phyloP scores from a whole-genome alignment of 2,329 filamentous ascomycete species.

The Hymenoscyphus scutula region DNA sequence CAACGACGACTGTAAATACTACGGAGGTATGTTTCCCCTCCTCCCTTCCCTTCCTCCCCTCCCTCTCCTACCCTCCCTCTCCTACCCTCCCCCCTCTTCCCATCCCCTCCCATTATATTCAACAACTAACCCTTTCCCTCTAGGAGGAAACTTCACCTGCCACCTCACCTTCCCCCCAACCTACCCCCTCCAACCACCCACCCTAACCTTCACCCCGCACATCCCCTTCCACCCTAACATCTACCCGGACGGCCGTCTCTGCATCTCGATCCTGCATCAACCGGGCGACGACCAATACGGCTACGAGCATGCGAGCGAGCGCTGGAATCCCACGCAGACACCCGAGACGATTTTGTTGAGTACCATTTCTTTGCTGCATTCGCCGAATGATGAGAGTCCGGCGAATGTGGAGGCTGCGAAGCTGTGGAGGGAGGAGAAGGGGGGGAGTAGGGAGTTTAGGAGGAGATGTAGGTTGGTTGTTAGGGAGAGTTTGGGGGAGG shows the following conservation, averaged over 20 bases:
- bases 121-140: background rate
- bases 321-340: slow-evolving; percentile 93
- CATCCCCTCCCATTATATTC: background rate
- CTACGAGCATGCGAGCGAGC: slow-evolving; percentile 85
- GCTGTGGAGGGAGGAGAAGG: slow-evolving; percentile 76
- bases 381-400: slow-evolving; percentile 92
- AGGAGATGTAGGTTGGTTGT: slow-evolving; percentile 43
- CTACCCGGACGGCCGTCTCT: slow-evolving; percentile 82
- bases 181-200: slow-evolving; percentile 86
- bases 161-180: slow-evolving; percentile 76
- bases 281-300: slow-evolving; percentile 92
- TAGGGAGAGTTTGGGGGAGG: slow-evolving; percentile 17
- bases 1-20: slow-evolving; percentile 75
- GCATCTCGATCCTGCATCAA: slow-evolving; percentile 95
- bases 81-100: no score
- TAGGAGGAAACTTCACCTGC: slow-evolving; percentile 91
- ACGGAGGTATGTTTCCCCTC: slow-evolving; percentile 56
- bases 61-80: no score
- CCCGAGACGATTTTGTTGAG: slow-evolving; percentile 91
- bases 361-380: slow-evolving; percentile 87
- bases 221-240: slow-evolving; percentile 94
- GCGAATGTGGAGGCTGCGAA: slow-evolving; percentile 93
- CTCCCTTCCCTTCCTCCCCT: background rate
- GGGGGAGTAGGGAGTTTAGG: slow-evolving; percentile 68
- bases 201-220: slow-evolving; percentile 79